phyloP scores from a whole-genome alignment of 805 yeast species.

The Lachancea lanzarotensis region DNA sequence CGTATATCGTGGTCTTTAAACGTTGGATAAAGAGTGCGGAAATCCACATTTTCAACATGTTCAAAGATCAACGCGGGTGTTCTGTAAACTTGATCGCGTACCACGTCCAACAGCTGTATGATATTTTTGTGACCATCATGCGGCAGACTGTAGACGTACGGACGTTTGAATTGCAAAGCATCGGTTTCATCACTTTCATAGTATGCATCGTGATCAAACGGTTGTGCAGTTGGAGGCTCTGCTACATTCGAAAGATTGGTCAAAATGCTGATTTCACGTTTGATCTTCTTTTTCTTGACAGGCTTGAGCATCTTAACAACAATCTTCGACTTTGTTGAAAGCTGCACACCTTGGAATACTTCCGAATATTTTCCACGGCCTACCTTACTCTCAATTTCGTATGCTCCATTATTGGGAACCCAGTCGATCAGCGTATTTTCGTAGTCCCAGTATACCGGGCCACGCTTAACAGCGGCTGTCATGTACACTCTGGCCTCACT shows the following conservation, averaged over 20 bases:
- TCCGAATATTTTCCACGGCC: constrained; percentile 96
- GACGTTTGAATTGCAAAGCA: constrained; percentile 21
- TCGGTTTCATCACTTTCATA: constrained; percentile 27
- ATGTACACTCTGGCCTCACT: constrained; percentile 63
- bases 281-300: constrained; percentile 85
- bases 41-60: constrained; percentile 74
- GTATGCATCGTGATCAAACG: constrained; percentile 22
- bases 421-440: constrained; percentile 59
- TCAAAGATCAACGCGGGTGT: constrained; percentile 88
- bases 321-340: constrained; percentile 55
- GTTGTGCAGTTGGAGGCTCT: constrained; percentile 24
- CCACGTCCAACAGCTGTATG: constrained; percentile 69
- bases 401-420: constrained; percentile 50
- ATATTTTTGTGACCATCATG: constrained; percentile 54
- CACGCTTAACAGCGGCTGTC: constrained; percentile 61
- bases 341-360: constrained; percentile 79
- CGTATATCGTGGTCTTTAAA: constrained; percentile 71
- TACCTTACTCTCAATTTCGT: constrained; percentile 75
- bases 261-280: constrained; percentile 80
- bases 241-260: constrained; percentile 57
- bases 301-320: constrained; percentile 90
- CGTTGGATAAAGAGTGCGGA: constrained; percentile 72
- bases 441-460: constrained; percentile 80
- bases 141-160: constrained; percentile 26
- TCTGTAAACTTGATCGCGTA: constrained; percentile 69